Conservation (phyloP, 192 early-diverging fungal genomes). For the Entomortierella parvispora region DNA sequence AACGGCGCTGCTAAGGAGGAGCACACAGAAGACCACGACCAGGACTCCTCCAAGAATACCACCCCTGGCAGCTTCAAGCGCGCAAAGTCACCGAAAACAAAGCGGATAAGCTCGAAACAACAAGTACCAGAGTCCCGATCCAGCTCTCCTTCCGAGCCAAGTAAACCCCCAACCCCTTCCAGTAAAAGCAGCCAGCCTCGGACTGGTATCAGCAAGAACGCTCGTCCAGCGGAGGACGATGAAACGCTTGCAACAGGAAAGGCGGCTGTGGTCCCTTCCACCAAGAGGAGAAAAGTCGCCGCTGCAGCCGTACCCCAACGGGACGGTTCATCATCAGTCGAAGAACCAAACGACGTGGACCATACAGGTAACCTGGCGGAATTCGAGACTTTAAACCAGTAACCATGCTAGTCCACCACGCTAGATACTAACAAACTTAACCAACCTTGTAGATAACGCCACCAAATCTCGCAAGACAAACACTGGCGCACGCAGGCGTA, state of each 20-base stretch:
- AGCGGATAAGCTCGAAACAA: not conserved
- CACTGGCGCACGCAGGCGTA: too few relatives aligned
- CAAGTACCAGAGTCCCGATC: too few relatives aligned
- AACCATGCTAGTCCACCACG: too few relatives aligned
- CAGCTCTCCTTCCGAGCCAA: not conserved
- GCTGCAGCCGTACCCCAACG: not conserved
- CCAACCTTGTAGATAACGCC: too few relatives aligned
- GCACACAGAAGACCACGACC: not conserved
- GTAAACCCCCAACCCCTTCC: not conserved
- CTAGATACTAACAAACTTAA: not conserved
- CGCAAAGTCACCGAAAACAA: not conserved
- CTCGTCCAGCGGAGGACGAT: slow-evolving; percentile 7
- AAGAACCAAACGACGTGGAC: not conserved
- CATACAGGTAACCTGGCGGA: too few relatives aligned
- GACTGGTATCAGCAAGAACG: not conserved
- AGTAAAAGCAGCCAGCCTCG: not conserved
- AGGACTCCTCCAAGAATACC: not conserved
- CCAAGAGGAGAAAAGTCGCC: slow-evolving; percentile 13
- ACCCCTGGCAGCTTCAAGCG: not conserved
- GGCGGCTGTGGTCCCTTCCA: not conserved
- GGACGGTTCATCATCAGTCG: not conserved
- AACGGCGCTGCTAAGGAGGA: not conserved
- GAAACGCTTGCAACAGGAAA: too few relatives aligned
- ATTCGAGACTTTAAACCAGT: too few relatives aligned
- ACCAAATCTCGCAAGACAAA: too few relatives aligned